Evolutionary conservation across 257 asterid species (phyloP).

Genomic region (Perilla frutescens): DNA sequence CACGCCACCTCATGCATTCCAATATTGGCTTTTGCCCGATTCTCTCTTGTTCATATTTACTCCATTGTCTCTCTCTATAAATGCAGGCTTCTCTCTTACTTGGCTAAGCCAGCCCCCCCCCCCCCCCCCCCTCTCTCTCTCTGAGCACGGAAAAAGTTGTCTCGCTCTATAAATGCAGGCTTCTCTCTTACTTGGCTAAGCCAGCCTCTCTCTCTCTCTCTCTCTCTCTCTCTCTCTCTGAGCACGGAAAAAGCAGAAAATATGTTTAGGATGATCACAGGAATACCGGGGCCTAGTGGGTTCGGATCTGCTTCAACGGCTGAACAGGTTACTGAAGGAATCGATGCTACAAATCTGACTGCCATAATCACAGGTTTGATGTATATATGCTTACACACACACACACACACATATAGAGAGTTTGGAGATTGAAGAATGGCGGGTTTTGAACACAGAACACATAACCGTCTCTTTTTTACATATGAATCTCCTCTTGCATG

Average conservation of each 20-base stretch:
- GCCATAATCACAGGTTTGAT: constrained; percentile 65
- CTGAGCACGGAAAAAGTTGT: no score
- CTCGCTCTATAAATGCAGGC: constrained; percentile 19
- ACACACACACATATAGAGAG: no score
- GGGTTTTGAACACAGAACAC: no score
- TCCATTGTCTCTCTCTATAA: not conserved
- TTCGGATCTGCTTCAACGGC: constrained; percentile 92
- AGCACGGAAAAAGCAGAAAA: not conserved
- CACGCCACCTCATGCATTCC: no score
- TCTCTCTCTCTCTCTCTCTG: not conserved
- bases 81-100: not conserved
- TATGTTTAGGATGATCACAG: constrained; percentile 75
- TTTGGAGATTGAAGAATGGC: no score
- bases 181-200: not conserved
- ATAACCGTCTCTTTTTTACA: no score
- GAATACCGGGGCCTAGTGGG: constrained; percentile 76
- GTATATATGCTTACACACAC: no score
- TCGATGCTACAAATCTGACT: constrained; percentile 66
- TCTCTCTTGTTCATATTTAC: no score
- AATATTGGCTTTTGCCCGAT: no score
- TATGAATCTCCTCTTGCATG: not conserved
- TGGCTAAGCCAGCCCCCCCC: not conserved
- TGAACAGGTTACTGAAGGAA: constrained; percentile 61
- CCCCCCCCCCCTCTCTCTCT: constrained; percentile 8
- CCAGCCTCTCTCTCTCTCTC: constrained; percentile 2